A percentile compares a stretch with the other conserved stretches of the same genome.
Evolutionary conservation across 768 basidiomycete genomes (phyloP).

Genomic region (Tulasnella calospora): DNA sequence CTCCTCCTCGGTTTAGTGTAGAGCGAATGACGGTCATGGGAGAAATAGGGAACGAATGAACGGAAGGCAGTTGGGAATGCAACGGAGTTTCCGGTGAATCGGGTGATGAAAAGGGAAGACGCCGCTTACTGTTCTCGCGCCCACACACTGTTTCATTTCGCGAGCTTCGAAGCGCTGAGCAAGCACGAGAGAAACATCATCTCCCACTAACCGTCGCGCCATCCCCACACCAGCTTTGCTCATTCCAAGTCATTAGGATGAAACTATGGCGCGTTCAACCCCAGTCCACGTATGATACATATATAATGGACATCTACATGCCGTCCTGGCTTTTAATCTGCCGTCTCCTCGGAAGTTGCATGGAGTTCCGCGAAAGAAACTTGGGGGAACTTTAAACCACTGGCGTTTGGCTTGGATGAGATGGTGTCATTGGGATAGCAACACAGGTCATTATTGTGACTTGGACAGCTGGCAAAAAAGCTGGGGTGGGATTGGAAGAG

Average conservation of each 20-base stretch:
- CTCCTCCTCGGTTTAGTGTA: neutral
- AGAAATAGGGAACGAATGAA: conserved; percentile 6
- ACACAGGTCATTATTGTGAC: neutral
- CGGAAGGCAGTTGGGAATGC: conserved; percentile 4
- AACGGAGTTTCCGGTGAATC: neutral
- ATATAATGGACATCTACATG: neutral
- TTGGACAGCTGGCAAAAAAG: neutral
- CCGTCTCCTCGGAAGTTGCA: neutral
- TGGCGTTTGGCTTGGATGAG: neutral
- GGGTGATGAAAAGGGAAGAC: neutral
- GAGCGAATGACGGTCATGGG: conserved; percentile 5
- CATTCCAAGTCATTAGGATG: neutral
- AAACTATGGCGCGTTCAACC: neutral
- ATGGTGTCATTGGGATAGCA: neutral
- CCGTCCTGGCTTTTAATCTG: neutral
- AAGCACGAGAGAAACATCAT: neutral
- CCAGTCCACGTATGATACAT: neutral
- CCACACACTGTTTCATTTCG: neutral
- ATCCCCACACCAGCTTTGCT: neutral
- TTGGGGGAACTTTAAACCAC: neutral
- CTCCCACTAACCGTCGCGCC: neutral
- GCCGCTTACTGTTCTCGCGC: neutral
- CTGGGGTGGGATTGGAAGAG: neutral
- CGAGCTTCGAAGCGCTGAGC: neutral
- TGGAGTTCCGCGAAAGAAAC: neutral